Evolutionary conservation across 306 rosid genomes (phyloP).

Genomic region (Alnus glutinosa): DNA sequence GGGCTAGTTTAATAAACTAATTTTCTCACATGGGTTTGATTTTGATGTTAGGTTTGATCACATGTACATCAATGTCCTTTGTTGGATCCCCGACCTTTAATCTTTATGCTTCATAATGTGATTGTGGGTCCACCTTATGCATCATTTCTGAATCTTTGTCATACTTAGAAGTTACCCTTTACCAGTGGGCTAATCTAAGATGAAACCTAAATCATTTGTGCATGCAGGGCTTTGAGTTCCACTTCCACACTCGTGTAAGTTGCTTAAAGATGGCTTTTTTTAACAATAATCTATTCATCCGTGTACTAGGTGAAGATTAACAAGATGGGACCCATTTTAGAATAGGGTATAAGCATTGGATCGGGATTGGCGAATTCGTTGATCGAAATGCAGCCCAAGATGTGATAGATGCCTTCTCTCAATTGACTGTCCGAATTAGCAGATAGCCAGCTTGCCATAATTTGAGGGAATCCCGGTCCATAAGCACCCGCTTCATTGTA

Average conservation of each 20-base stretch:
- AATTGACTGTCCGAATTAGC: too few relatives aligned
- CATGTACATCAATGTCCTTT: conserved; percentile 37
- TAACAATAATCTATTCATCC: conserved; percentile 5
- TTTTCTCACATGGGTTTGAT: conserved; percentile 31
- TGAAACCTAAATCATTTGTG: conserved; percentile 36
- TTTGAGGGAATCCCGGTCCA: too few relatives aligned
- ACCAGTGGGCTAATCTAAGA: conserved; percentile 24
- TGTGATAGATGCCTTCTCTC: too few relatives aligned
- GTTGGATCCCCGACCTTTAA: conserved; percentile 31
- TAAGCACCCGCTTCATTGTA: too few relatives aligned
- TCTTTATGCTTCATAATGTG: conserved; percentile 26
- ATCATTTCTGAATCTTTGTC: conserved; percentile 82
- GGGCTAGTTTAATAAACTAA: background rate
- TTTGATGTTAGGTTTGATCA: conserved; percentile 41
- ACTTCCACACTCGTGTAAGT: conserved; percentile 35
- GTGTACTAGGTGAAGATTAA: background rate
- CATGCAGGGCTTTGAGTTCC: conserved; percentile 28
- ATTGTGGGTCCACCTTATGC: conserved; percentile 40
- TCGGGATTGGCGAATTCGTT: too few relatives aligned
- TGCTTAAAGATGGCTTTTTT: conserved; percentile 30
- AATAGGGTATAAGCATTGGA: too few relatives aligned
- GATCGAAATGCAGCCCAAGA: too few relatives aligned
- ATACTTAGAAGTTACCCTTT: conserved; percentile 88
- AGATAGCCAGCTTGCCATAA: too few relatives aligned
- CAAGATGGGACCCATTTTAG: background rate